Evolutionary conservation across 164 flowering plant genomes (phyloP).

Genomic region (Kalanchoe fedtschenkoi): DNA sequence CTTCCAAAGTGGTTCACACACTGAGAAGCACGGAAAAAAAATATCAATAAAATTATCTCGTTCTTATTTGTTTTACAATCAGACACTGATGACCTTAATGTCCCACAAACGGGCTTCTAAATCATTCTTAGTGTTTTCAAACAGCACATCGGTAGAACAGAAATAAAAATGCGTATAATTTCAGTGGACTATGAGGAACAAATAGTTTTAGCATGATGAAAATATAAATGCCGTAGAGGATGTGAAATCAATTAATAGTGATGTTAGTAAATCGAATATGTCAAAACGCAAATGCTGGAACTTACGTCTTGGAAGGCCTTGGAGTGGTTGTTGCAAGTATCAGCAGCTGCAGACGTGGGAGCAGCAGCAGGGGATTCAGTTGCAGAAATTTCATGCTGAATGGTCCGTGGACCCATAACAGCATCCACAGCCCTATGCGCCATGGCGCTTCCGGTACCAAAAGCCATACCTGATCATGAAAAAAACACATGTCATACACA

Average conservation of each 20-base stretch:
- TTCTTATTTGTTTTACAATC: no score
- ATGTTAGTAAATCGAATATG: not conserved
- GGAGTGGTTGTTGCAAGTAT: slow-evolving; percentile 44
- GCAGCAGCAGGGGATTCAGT: slow-evolving; percentile 47
- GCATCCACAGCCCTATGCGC: slow-evolving; percentile 95
- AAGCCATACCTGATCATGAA: slow-evolving; percentile 57
- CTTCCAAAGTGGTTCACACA: slow-evolving; percentile 47
- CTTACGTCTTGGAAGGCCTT: slow-evolving; percentile 74
- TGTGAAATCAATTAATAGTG: not conserved
- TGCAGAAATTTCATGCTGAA: slow-evolving; percentile 63
- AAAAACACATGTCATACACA: not conserved
- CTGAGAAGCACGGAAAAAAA: slow-evolving; percentile 18
- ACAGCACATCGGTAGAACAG: no score
- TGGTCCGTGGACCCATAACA: slow-evolving; percentile 73
- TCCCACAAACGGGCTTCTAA: no score
- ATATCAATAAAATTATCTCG: not conserved
- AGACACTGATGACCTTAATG: no score
- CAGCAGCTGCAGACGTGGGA: slow-evolving; percentile 28
- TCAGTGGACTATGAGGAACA: no score
- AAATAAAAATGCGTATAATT: no score
- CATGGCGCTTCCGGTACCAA: slow-evolving; percentile 88
- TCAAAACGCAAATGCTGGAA: not conserved
- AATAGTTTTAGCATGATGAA: no score
- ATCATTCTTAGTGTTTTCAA: no score
- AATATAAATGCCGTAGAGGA: not conserved